Evolutionary conservation across 225 moss, liverwort and hornwort genomes (phyloP).

Genomic region (Sphagnum tenellum): DNA sequence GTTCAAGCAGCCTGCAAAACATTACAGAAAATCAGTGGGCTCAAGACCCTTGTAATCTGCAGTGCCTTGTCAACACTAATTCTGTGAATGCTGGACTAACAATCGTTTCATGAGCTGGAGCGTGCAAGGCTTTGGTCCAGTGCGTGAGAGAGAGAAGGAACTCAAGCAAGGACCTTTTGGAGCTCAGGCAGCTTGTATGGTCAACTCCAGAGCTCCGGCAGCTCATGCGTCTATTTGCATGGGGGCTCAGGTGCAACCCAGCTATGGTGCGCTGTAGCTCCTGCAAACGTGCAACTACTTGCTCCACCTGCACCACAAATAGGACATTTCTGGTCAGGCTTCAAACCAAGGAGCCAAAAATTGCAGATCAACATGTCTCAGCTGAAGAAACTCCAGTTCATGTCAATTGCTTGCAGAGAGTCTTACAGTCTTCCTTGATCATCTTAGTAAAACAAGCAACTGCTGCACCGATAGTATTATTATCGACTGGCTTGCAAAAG

Average conservation of each 20-base stretch:
- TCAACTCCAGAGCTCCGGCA: conserved; percentile 2
- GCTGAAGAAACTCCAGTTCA: too few species aligned
- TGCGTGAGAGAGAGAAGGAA: neutral
- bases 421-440: neutral
- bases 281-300: conserved; percentile 27
- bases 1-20: too few species aligned
- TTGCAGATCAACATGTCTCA: too few species aligned
- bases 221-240: conserved; percentile 8
- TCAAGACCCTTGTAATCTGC: too few species aligned
- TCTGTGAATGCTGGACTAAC: too few species aligned
- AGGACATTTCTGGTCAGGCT: too few species aligned
- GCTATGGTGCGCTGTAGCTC: conserved; percentile 21
- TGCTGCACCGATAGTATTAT: neutral
- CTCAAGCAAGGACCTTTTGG: too few species aligned
- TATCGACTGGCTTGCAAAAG: too few species aligned
- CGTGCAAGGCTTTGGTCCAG: neutral
- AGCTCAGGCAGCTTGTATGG: too few species aligned
- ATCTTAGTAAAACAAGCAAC: neutral
- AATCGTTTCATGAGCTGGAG: neutral
- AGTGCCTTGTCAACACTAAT: too few species aligned
- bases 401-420: neutral
- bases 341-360: too few species aligned
- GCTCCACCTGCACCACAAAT: conserved; percentile 18
- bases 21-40: too few species aligned
- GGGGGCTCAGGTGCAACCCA: conserved; percentile 8